A percentile compares a stretch with the other conserved stretches of the same genome.
Evolutionary conservation across 805 yeast species (phyloP).

Genomic region (Blastobotrys mokoenaii): DNA sequence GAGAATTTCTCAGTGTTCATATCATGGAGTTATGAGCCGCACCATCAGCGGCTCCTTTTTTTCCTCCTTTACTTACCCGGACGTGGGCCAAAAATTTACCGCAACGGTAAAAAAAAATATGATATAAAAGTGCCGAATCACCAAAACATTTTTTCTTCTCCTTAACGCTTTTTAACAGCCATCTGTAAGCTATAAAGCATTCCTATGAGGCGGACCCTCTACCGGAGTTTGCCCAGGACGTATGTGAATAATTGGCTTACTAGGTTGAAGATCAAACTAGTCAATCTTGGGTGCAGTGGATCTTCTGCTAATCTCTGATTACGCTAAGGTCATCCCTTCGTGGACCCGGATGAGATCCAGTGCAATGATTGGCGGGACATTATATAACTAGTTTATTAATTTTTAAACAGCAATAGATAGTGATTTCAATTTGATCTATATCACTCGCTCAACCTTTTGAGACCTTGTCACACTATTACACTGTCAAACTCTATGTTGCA

Average conservation of each 20-base stretch:
- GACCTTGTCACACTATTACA: no score
- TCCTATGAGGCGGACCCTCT: conserved; percentile 31
- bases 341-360: conserved; percentile 54
- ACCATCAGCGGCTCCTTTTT: no score
- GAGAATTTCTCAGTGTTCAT: no score
- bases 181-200: conserved; percentile 20
- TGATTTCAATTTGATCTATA: no score
- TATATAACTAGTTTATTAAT: conserved; percentile 1
- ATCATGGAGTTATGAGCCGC: no score
- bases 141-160: conserved; percentile 6
- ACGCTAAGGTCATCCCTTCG: conserved; percentile 53
- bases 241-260: conserved; percentile 23
- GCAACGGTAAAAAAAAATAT: background rate
- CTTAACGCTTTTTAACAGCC: conserved; percentile 13
- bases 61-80: no score
- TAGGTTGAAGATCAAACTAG: conserved; percentile 46
- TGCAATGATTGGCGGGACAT: conserved; percentile 51
- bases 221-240: conserved; percentile 30
- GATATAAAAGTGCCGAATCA: background rate
- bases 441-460: no score
- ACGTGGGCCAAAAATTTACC: background rate
- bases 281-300: conserved; percentile 63
- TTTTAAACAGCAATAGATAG: no score
- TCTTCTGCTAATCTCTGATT: conserved; percentile 34
- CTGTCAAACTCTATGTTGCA: no score